phyloP scores from a whole-genome alignment of 257 asterid genomes.

The Nicotiana paniculata region DNA sequence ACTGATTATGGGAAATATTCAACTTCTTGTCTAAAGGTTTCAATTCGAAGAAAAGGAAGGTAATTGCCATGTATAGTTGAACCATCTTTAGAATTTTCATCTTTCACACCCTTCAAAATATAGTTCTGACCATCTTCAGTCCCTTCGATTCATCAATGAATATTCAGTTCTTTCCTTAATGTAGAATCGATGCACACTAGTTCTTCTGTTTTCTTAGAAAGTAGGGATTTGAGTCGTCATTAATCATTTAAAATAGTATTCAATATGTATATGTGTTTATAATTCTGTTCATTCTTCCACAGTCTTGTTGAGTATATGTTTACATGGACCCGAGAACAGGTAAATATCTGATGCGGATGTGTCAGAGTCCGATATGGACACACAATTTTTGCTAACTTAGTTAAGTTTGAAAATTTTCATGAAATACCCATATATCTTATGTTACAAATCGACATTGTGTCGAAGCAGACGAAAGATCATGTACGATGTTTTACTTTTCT shows the following conservation, averaged over 20 bases:
- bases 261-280: neutral
- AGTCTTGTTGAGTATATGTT: neutral
- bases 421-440: neutral
- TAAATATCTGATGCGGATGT: neutral
- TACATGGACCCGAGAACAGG: neutral
- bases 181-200: neutral
- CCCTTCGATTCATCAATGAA: neutral
- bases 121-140: neutral
- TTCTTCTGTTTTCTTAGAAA: neutral
- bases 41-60: neutral
- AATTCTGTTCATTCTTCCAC: neutral
- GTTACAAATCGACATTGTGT: neutral
- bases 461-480: neutral
- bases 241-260: neutral
- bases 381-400: neutral
- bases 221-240: neutral
- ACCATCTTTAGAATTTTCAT: neutral
- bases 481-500: neutral
- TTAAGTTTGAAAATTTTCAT: neutral
- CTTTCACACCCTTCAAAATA: conserved; percentile 1
- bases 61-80: neutral
- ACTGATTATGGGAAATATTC: neutral
- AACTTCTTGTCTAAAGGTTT: neutral
- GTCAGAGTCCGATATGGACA: too few relatives aligned
- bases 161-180: neutral